phyloP scores from a whole-genome alignment of 2,329 filamentous ascomycete genomes.

The Dactylella cylindrospora region DNA sequence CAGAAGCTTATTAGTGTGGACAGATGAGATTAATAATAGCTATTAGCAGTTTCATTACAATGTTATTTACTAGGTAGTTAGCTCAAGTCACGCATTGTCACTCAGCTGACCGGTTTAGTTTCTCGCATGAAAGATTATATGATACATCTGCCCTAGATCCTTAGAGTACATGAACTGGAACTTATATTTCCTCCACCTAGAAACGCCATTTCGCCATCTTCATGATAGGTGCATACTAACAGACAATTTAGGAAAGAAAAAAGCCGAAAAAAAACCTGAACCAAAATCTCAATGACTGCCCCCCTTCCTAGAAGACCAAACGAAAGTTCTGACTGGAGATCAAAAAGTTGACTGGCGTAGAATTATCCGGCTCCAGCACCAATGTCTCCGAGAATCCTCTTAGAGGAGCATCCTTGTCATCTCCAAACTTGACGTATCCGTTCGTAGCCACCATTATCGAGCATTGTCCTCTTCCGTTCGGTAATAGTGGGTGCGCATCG shows the following conservation, averaged over 20 bases:
- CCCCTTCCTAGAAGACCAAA: slow-evolving; percentile 45
- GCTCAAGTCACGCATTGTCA: too few relatives aligned
- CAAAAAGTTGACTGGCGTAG: slow-evolving; percentile 44
- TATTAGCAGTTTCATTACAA: too few relatives aligned
- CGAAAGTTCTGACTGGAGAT: slow-evolving; percentile 47
- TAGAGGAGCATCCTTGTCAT: slow-evolving; percentile 63
- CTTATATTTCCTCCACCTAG: not conserved
- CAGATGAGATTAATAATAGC: too few relatives aligned
- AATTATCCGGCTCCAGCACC: slow-evolving; percentile 66
- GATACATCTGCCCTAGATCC: not conserved
- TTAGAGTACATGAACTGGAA: slow-evolving; percentile 4
- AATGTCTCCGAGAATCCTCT: slow-evolving; percentile 78
- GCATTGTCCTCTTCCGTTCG: slow-evolving; percentile 62
- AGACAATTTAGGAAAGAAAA: too few relatives aligned
- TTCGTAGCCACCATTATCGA: slow-evolving; percentile 72
- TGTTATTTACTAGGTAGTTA: too few relatives aligned
- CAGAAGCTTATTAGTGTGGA: too few relatives aligned
- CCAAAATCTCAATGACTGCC: not conserved
- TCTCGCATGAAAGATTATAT: too few relatives aligned
- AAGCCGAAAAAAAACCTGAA: not conserved
- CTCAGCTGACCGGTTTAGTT: too few relatives aligned
- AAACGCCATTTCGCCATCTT: not conserved
- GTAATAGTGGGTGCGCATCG: slow-evolving; percentile 64
- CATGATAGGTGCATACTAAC: too few relatives aligned
- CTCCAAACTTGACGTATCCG: slow-evolving; percentile 70